A percentile compares a stretch with the other conserved stretches of the same genome.
Conservation (phyloP, 192 early-diverging fungal genomes). For the Podochytrium sp. region DNA sequence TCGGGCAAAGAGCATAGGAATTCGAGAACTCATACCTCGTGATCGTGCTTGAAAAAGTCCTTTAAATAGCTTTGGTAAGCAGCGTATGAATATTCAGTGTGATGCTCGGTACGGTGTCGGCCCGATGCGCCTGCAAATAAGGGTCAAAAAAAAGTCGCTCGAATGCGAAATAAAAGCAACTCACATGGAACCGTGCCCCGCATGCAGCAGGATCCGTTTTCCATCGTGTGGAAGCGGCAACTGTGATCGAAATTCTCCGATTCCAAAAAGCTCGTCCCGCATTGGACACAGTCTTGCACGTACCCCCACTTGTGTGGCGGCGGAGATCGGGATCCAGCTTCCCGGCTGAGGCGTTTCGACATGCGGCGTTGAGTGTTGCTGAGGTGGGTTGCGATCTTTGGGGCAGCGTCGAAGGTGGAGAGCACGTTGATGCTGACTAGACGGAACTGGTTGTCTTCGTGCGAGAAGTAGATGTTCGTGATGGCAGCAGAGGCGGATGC, state of each 20-base stretch:
- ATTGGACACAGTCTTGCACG: constrained; percentile 19
- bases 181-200: constrained; percentile 8
- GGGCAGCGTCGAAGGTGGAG: constrained; percentile 13
- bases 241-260: constrained; percentile 8
- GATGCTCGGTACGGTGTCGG: constrained; percentile 12
- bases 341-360: too few relatives aligned
- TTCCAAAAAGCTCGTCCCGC: constrained; percentile 2
- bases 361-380: too few relatives aligned
- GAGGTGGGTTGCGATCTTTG: neutral
- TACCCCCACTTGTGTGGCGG: too few relatives aligned
- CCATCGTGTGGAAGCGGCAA: constrained; percentile 17
- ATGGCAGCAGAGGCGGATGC: neutral
- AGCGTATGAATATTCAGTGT: constrained; percentile 22
- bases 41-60: constrained; percentile 16
- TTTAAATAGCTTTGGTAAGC: constrained; percentile 4
- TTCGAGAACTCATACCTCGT: neutral
- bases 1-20: too few relatives aligned
- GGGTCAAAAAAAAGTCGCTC: neutral
- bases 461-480: constrained; percentile 25
- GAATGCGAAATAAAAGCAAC: neutral
- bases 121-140: constrained; percentile 6
- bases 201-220: constrained; percentile 17
- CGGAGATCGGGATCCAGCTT: too few relatives aligned
- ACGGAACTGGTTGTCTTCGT: neutral
- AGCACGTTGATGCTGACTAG: constrained; percentile 23